These are phyloP conservation scores for Chalciporus sp. DNA, from an alignment of 1,284 basidiomycete genomes.

Conservation along the genomic window DNA sequence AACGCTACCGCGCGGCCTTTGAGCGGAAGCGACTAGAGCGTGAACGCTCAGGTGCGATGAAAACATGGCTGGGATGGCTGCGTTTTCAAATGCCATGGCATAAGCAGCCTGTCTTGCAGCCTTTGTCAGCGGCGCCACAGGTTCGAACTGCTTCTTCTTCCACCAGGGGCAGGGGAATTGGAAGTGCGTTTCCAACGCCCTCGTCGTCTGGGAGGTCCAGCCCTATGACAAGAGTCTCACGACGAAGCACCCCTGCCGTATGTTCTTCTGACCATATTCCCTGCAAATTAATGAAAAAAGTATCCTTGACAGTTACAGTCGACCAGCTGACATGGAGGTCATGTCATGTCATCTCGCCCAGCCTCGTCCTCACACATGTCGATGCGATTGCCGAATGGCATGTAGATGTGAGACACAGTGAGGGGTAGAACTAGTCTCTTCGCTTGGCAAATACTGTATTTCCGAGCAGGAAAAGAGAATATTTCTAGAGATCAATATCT, in stretches of 20 bases:
- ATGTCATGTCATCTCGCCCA: neutral
- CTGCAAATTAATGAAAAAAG: slow-evolving; percentile 31
- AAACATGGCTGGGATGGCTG: slow-evolving; percentile 47
- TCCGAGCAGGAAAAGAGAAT: neutral
- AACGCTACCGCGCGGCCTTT: slow-evolving; percentile 90
- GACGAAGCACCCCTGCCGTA: slow-evolving; percentile 30
- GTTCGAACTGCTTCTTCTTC: slow-evolving; percentile 34
- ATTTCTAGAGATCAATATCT: neutral
- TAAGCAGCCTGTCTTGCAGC: slow-evolving; percentile 19
- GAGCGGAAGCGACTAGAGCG: slow-evolving; percentile 79
- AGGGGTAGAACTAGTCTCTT: slow-evolving; percentile 1
- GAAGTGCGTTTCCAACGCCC: slow-evolving; percentile 40
- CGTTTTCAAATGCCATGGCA: slow-evolving; percentile 44
- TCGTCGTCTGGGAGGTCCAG: slow-evolving; percentile 45
- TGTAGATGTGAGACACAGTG: neutral
- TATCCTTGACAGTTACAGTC: slow-evolving; percentile 16
- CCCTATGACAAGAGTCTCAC: slow-evolving; percentile 41
- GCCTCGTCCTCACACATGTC: neutral
- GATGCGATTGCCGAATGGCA: neutral
- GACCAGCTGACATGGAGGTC: slow-evolving; percentile 11
- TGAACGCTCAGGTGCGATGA: slow-evolving; percentile 44
- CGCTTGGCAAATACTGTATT: slow-evolving; percentile 4
- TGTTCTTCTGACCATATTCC: slow-evolving; percentile 19
- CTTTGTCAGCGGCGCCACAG: slow-evolving; percentile 19
- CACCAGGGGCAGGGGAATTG: slow-evolving; percentile 34